phyloP scores from a whole-genome alignment of 257 asterid species.

The Nicotiana paniculata region DNA sequence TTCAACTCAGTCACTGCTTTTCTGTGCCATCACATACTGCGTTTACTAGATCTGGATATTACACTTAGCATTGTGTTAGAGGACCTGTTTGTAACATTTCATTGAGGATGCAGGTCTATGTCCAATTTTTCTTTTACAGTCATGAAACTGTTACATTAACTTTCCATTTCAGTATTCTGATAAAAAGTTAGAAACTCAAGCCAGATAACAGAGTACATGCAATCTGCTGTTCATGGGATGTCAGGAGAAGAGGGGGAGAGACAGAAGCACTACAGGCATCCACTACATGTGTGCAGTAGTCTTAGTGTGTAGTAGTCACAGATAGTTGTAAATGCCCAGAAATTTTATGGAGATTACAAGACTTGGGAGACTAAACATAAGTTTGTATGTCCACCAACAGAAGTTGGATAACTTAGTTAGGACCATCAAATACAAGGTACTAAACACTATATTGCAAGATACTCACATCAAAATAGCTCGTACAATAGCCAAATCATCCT shows the following conservation, averaged over 20 bases:
- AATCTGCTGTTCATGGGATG: background rate
- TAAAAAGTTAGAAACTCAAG: background rate
- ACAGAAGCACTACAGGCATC: background rate
- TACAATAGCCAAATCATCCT: constrained; percentile 86
- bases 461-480: constrained; percentile 90
- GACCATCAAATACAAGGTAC: background rate
- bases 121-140: background rate
- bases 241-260: background rate
- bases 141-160: background rate
- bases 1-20: background rate
- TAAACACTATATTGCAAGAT: background rate
- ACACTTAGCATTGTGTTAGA: background rate
- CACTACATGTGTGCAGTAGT: background rate
- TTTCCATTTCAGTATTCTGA: background rate
- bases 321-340: background rate
- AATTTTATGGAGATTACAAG: background rate
- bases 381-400: background rate
- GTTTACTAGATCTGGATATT: background rate
- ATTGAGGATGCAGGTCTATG: background rate
- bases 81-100: background rate
- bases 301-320: background rate
- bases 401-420: background rate
- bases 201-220: background rate
- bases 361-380: background rate
- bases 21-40: background rate